Base-by-base conservation (phyloP, 495 filamentous ascomycete genomes). In the Chaetomium cochliodes region DNA sequence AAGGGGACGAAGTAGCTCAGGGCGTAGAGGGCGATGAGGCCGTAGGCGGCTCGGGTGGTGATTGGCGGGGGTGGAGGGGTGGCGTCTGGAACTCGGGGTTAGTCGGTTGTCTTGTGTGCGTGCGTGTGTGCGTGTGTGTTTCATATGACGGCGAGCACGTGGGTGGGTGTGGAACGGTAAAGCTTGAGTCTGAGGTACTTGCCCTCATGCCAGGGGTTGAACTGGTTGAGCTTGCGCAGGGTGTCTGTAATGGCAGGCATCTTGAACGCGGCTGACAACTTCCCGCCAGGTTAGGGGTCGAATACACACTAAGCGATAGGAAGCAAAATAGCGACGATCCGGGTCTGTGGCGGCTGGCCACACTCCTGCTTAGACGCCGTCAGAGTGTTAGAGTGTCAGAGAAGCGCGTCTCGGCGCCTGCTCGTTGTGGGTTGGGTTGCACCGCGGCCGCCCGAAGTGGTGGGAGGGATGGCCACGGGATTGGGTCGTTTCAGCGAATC, bases 1-100 rank as follows among this genome's bases (percentile, higher is more conserved):
- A 98, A 91, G 39, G 94, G 92, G 39, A 90, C 77, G 76, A 98
- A 91, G 80, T 97, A 98, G 79, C 89, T 74, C 63, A 91, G 71
- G 5, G 92, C 96, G 74, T 93, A 91, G 62, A 87, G 73, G 60
- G 92, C 74, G 85, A 93, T 58, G 23, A 67, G 69, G 52, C 67
- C 12, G 44, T 55, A 49, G 56, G 73, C 72, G 12, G 70, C 57
- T 16, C 41, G 46, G 37, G 67, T 60, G 54, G 57, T 68, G 68
- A 71, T 67, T 51, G 65, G 72, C 37, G 73, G 69, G 15, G 71
- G 69, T 26, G 63, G 42, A 13, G 66, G 67, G 37, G 41, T 8
- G 39, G 51, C 39, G 47, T 63, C 67, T 72, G 60, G 13, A 22
- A 18, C 9, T 50, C 0, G 25, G 18, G 64, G n/a, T 63, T 37